phyloP scores from a whole-genome alignment of 148 eudicot species.

The Beta vulgaris region DNA sequence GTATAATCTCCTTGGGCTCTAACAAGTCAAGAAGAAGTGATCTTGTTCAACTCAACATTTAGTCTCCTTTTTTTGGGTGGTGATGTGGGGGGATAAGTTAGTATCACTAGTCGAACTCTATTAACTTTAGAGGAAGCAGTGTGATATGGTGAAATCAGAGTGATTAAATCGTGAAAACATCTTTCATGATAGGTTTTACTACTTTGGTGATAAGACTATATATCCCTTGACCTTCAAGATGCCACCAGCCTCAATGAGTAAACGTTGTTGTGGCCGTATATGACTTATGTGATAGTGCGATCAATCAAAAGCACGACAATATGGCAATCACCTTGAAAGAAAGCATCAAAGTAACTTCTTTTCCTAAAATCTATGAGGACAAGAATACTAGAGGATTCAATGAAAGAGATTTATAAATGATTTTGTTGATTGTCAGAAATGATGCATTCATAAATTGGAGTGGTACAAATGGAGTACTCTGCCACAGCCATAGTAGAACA shows the following conservation, averaged over 20 bases:
- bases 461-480: not conserved
- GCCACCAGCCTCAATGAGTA: not conserved
- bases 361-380: not conserved
- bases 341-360: not conserved
- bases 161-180: too few relatives aligned
- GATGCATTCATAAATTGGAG: not conserved
- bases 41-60: too few relatives aligned
- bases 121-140: too few relatives aligned
- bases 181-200: not conserved
- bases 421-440: not conserved
- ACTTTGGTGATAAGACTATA: not conserved
- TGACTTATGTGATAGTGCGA: not conserved
- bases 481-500: not conserved
- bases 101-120: too few relatives aligned
- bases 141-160: too few relatives aligned
- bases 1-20: too few relatives aligned
- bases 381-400: not conserved
- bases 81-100: too few relatives aligned
- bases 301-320: not conserved
- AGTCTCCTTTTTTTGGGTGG: too few relatives aligned
- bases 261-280: not conserved
- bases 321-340: constrained; percentile 1
- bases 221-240: not conserved
- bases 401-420: not conserved
- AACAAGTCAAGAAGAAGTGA: too few relatives aligned